Evolutionary conservation across 2,329 filamentous ascomycete genomes (phyloP), one percentile per base, ranked within the genome.

Genomic region (Ophiostoma montium): DNA sequence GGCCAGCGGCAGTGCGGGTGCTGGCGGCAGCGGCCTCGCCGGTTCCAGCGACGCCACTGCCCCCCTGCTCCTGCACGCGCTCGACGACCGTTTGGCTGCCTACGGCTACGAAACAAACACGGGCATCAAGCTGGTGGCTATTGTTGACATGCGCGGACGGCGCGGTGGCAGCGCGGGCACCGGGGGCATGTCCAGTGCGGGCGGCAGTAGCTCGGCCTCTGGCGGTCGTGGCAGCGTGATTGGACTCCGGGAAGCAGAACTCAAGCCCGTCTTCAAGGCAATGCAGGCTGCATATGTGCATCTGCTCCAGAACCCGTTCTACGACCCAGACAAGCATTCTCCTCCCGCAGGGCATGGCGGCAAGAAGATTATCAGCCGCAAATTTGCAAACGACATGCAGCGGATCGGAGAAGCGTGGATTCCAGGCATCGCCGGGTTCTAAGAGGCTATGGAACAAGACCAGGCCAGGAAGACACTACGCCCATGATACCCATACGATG

Each of bases 91-190:
- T 23, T 75, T 96, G 43, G 88, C 89, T 33, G 84, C 88, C 57
- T 98, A 96, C 69, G 92, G 92, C 59, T 95, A 86, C 79, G 78
- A 96, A 65, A 95, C 92, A 50, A 96, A 95, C 66, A 96, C 92
- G 23, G 88, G 88, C 36, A 80, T 95, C 55, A 89, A 90, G 62
- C 81, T 98, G 60, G 80, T 96, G 32, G 82, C 88, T 54, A 78
- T 95, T 3, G 83, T 96, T 30, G 90, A 98, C 67, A 87, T 94
- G 76, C 80, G 88, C 57, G 89, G 88, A 1, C 71, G 83, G 19
- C 68, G 74, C 46, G 52, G 58, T 10, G 45, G 56, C 23, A 43
- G 50, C 32, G 39, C 21, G 13, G 39, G 23, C 23, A 8, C 39
- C 6, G 39, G 39, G 4, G 43, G 13, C 43, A 23, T 32, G 21